Conservation (phyloP, 345 rosid genomes). For the Gossypium turneri region DNA sequence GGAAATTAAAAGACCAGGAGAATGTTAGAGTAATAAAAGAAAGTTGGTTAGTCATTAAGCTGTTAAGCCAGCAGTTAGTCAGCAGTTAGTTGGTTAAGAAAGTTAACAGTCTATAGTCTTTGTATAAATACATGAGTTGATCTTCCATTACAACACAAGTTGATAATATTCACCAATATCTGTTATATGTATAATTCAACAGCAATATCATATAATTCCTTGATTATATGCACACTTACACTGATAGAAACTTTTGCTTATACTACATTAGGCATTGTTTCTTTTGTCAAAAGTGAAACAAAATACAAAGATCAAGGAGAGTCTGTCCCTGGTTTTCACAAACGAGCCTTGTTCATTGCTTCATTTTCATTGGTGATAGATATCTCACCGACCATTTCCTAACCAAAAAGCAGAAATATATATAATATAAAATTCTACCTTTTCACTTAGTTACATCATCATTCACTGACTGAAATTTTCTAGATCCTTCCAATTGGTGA, state of each 20-base stretch:
- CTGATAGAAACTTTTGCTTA: conserved; percentile 18
- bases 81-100: too few species aligned
- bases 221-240: conserved; percentile 37
- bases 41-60: too few species aligned
- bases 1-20: too few species aligned
- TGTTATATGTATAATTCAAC: too few species aligned
- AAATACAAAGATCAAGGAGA: conserved; percentile 15
- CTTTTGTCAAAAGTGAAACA: conserved; percentile 18
- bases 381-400: conserved; percentile 7
- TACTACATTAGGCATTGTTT: conserved; percentile 14
- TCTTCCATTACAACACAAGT: too few species aligned
- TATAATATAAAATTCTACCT: conserved; percentile 6
- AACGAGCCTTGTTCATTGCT: conserved; percentile 3
- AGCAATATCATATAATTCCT: conserved; percentile 4
- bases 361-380: conserved; percentile 13
- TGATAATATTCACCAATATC: too few species aligned
- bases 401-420: conserved; percentile 15
- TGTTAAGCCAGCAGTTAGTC: too few species aligned
- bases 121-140: too few species aligned
- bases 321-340: neutral
- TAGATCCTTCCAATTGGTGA: conserved; percentile 77
- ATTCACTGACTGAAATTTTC: conserved; percentile 20
- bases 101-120: too few species aligned
- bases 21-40: too few species aligned
- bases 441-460: conserved; percentile 21